Evolutionary conservation across 345 rosid genomes (phyloP).

Genomic region (Arabidopsis suecica): DNA sequence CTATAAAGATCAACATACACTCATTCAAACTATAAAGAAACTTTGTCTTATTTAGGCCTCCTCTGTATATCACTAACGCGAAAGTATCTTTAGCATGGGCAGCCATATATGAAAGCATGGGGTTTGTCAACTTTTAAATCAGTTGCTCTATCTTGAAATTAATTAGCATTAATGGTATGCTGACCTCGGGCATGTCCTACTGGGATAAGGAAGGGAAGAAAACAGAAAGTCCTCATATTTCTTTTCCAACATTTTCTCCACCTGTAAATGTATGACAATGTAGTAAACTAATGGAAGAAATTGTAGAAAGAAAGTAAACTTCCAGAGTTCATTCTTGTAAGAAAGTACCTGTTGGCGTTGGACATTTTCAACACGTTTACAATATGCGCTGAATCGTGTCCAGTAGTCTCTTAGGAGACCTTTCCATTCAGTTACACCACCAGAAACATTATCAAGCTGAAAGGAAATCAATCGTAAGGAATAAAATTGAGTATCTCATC

Average conservation of each 20-base stretch:
- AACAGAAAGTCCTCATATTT: slow-evolving; percentile 77
- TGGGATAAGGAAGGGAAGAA: slow-evolving; percentile 75
- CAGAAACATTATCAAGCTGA: slow-evolving; percentile 97
- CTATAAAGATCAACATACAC: slow-evolving; percentile 17
- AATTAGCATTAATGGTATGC: slow-evolving; percentile 17
- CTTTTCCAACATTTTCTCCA: slow-evolving; percentile 96
- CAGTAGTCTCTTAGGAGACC: slow-evolving; percentile 93
- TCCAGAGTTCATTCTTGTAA: slow-evolving; percentile 20
- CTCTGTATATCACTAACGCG: slow-evolving; percentile 4
- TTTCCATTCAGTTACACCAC: slow-evolving; percentile 97
- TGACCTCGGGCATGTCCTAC: slow-evolving; percentile 86
- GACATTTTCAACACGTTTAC: slow-evolving; percentile 64
- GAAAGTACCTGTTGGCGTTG: slow-evolving; percentile 78
- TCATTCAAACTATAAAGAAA: neutral
- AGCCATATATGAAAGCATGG: neutral
- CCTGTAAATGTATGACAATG: slow-evolving; percentile 54
- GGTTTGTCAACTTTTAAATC: slow-evolving; percentile 8
- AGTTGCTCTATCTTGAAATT: slow-evolving; percentile 13
- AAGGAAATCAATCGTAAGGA: slow-evolving; percentile 25
- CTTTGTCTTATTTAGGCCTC: slow-evolving; percentile 15
- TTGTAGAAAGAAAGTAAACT: slow-evolving; percentile 12
- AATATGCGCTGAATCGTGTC: slow-evolving; percentile 87
- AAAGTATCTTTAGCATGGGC: slow-evolving; percentile 20
- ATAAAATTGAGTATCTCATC: slow-evolving; percentile 17
- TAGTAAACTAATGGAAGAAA: neutral